phyloP scores from a whole-genome alignment of 164 flowering plant genomes.

The Echeveria elegans region DNA sequence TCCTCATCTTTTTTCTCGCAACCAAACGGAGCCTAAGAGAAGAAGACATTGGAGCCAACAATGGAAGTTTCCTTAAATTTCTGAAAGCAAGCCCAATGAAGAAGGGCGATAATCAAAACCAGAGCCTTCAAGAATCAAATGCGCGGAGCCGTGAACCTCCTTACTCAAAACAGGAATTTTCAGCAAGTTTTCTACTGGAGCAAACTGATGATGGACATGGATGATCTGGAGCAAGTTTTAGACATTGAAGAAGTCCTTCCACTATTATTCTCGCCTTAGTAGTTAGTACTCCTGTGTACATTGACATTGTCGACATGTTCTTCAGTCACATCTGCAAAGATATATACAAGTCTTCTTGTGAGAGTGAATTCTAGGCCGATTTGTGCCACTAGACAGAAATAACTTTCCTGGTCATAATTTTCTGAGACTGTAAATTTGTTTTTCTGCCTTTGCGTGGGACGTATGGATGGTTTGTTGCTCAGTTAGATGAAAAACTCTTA shows the following conservation, averaged over 20 bases:
- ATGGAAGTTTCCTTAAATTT: slow-evolving; percentile 14
- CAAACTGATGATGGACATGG: slow-evolving; percentile 41
- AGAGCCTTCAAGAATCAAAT: slow-evolving; percentile 8
- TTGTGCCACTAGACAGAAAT: not conserved
- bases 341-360: slow-evolving; percentile 11
- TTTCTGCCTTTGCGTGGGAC: not conserved
- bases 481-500: too few species aligned
- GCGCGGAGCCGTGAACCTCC: slow-evolving; percentile 11
- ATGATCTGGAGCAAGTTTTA: slow-evolving; percentile 48
- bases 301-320: slow-evolving; percentile 65
- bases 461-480: not conserved
- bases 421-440: not conserved
- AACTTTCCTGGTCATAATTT: not conserved
- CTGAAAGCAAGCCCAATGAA: slow-evolving; percentile 11
- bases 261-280: slow-evolving; percentile 65
- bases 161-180: slow-evolving; percentile 9
- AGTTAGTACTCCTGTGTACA: slow-evolving; percentile 65
- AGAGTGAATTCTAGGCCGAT: not conserved
- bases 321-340: slow-evolving; percentile 54
- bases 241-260: slow-evolving; percentile 75
- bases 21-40: too few species aligned
- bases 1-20: too few species aligned
- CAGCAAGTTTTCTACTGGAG: slow-evolving; percentile 10
- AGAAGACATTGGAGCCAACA: slow-evolving; percentile 8
- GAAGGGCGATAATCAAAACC: slow-evolving; percentile 8